Conservation (phyloP, 2,329 filamentous ascomycete species). For the Fusarium veterinarium region DNA sequence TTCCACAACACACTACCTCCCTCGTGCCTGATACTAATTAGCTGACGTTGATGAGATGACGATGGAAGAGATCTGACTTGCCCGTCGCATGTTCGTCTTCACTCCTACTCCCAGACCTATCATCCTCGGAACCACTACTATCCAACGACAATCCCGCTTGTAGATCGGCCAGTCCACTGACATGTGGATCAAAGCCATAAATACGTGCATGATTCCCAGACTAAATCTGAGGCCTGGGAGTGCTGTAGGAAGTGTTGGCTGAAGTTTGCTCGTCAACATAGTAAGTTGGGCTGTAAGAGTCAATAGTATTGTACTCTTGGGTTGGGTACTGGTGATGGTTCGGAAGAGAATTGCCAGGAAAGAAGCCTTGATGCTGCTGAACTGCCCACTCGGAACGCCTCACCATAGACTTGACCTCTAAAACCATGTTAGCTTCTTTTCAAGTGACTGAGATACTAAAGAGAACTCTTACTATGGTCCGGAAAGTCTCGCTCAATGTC, state of each 20-base stretch:
- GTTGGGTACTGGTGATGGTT: background rate
- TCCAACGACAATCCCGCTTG: constrained; percentile 21
- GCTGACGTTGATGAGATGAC: accelerated
- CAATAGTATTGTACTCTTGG: background rate
- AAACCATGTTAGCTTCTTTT: background rate
- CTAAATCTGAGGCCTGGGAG: constrained; percentile 33
- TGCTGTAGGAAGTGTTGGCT: background rate
- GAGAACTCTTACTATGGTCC: background rate
- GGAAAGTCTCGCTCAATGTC: constrained; percentile 11
- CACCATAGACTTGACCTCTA: constrained; percentile 4
- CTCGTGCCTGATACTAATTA: background rate
- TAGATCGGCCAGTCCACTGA: constrained; percentile 14
- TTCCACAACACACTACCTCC: background rate
- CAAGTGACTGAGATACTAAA: accelerated
- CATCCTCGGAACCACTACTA: background rate
- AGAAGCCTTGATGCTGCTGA: background rate
- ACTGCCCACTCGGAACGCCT: background rate
- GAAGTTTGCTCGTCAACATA: background rate
- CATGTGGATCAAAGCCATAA: constrained; percentile 3
- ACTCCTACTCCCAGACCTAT: background rate
- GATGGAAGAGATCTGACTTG: background rate
- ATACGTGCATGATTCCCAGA: constrained; percentile 21
- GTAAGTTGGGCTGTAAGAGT: background rate
- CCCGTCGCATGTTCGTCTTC: background rate
- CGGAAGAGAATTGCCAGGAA: background rate